Conservation (phyloP, 805 yeast species). For the Millerozyma miso region DNA sequence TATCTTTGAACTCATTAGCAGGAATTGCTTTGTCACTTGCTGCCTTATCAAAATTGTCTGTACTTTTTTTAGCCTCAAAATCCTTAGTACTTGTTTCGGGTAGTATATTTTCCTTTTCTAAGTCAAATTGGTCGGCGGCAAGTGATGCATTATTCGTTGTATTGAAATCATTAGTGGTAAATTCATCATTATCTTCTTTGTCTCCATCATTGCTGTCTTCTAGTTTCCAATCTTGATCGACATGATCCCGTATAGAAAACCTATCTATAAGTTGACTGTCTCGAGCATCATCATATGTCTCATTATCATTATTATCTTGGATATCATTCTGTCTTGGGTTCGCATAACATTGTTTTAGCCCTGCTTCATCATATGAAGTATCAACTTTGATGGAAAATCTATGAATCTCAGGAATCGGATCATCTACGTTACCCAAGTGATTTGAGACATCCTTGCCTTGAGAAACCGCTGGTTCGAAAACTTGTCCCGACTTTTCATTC, state of each 20-base stretch:
- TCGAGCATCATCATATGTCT: neutral
- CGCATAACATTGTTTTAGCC: constrained; percentile 1
- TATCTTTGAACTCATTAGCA: constrained; percentile 4
- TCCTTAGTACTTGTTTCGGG: constrained; percentile 1
- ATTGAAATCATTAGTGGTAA: constrained; percentile 19
- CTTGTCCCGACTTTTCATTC: neutral
- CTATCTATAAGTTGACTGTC: neutral
- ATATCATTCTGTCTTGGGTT: constrained; percentile 1
- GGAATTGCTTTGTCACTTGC: neutral
- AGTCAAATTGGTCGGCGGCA: neutral
- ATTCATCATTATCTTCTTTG: constrained; percentile 32
- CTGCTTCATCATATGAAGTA: constrained; percentile 1
- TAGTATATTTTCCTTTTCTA: neutral
- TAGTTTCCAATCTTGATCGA: constrained; percentile 34
- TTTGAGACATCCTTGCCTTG: neutral
- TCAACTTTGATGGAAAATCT: neutral
- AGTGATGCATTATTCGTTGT: constrained; percentile 1
- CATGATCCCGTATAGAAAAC: constrained; percentile 25
- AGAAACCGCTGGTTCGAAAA: neutral
- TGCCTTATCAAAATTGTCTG: neutral
- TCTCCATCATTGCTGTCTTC: constrained; percentile 39
- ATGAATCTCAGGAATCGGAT: neutral
- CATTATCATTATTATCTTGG: constrained; percentile 1
- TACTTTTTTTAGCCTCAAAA: neutral
- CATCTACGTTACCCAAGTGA: neutral